Evolutionary conservation across 2,329 filamentous ascomycete genomes (phyloP).

Genomic region (Cladosporium sp.): DNA sequence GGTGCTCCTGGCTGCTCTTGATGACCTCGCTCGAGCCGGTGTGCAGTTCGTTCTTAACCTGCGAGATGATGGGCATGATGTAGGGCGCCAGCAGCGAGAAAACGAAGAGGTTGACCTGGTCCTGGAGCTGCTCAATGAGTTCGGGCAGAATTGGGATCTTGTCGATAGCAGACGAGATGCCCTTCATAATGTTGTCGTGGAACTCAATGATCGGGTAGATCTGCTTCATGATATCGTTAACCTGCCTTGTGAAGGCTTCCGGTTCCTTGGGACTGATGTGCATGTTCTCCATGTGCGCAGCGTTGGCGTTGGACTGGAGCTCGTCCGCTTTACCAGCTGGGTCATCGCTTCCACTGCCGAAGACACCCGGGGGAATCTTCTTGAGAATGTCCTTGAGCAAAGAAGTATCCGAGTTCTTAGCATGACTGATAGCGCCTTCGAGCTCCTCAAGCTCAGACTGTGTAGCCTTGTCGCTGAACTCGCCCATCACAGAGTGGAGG

Average conservation of each 20-base stretch:
- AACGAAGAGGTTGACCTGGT: conserved; percentile 84
- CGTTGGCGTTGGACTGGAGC: conserved; percentile 72
- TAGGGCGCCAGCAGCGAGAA: conserved; percentile 91
- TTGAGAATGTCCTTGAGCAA: conserved; percentile 77
- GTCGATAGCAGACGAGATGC: conserved; percentile 74
- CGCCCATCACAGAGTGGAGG: conserved; percentile 53
- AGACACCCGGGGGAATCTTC: conserved; percentile 77
- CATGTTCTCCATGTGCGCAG: conserved; percentile 73
- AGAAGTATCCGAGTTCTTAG: conserved; percentile 64
- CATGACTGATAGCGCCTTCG: conserved; percentile 72
- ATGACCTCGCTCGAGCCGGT: conserved; percentile 88
- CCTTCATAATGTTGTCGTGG: conserved; percentile 84
- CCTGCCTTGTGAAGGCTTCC: conserved; percentile 78
- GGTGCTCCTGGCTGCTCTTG: conserved; percentile 76
- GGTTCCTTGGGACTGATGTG: conserved; percentile 75
- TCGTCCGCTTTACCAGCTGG: conserved; percentile 66
- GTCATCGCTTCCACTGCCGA: conserved; percentile 73
- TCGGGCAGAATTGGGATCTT: conserved; percentile 83
- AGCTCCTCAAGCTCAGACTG: conserved; percentile 76
- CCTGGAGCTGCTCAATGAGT: conserved; percentile 80
- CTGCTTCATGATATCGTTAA: conserved; percentile 71
- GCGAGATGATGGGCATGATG: conserved; percentile 78
- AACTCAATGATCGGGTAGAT: conserved; percentile 89
- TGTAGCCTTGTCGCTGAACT: conserved; percentile 51
- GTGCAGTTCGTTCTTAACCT: conserved; percentile 83